Conservation (phyloP, 2,329 filamentous ascomycete genomes). For the Alternaria gansuensis region DNA sequence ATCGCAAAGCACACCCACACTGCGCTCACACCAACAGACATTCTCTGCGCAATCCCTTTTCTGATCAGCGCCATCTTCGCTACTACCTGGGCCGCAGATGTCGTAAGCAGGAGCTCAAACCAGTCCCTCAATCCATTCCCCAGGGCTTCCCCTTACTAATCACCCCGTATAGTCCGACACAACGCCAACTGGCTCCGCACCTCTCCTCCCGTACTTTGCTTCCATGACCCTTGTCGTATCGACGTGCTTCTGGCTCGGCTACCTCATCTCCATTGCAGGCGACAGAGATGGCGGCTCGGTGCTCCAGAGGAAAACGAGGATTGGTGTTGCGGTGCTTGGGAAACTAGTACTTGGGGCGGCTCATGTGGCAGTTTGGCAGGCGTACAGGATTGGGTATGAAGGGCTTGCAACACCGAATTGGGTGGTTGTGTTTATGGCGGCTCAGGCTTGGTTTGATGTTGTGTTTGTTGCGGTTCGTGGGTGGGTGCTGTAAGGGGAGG, state of each 20-base stretch:
- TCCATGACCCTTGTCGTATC: not conserved
- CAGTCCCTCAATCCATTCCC: no score
- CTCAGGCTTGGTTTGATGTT: conserved; percentile 3
- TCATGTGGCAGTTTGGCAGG: conserved; percentile 1
- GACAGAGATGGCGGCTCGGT: not conserved
- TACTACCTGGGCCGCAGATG: not conserved
- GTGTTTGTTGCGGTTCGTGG: not conserved
- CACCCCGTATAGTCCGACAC: not conserved
- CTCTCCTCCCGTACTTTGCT: conserved; percentile 3
- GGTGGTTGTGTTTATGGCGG: conserved; percentile 2
- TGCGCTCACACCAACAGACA: not conserved
- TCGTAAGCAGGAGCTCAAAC: not conserved
- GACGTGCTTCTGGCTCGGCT: not conserved
- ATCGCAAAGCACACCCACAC: not conserved
- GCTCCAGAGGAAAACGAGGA: not conserved
- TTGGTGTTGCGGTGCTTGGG: not conserved
- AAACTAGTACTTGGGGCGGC: not conserved
- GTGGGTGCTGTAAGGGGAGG: not conserved
- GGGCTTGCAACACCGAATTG: conserved; percentile 3
- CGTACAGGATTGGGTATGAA: not conserved
- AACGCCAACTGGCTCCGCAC: not conserved
- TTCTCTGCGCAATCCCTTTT: not conserved
- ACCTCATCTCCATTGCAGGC: not conserved
- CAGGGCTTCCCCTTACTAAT: not conserved
- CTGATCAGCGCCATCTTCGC: not conserved